Evolutionary conservation across 352 stramenopile species (phyloP).

Genomic region (Peronospora belbahrii): DNA sequence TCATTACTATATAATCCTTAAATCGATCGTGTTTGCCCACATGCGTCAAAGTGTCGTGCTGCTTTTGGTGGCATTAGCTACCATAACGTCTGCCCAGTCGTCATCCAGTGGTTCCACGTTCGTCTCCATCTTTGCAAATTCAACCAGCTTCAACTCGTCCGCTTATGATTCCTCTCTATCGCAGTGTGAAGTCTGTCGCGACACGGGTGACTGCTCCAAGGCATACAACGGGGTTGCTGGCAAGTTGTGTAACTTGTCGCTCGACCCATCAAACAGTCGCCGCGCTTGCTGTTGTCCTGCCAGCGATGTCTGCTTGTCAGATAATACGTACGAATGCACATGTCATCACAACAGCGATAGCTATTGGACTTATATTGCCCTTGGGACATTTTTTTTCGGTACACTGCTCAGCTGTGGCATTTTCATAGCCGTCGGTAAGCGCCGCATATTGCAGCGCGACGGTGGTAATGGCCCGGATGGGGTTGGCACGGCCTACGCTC

Average conservation of each 20-base stretch:
- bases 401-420: slow-evolving; percentile 26
- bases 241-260: slow-evolving; percentile 48
- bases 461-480: slow-evolving; percentile 11
- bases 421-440: slow-evolving; percentile 34
- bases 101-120: slow-evolving; percentile 17
- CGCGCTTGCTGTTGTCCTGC: slow-evolving; percentile 47
- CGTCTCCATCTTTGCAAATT: slow-evolving; percentile 14
- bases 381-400: slow-evolving; percentile 27
- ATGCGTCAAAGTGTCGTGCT: slow-evolving; percentile 7
- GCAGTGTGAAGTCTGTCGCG: slow-evolving; percentile 47
- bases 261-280: slow-evolving; percentile 29
- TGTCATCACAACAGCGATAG: slow-evolving; percentile 22
- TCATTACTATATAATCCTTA: neutral
- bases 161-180: slow-evolving; percentile 10
- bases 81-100: slow-evolving; percentile 9
- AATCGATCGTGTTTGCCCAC: neutral
- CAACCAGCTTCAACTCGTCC: slow-evolving; percentile 14
- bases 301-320: slow-evolving; percentile 29
- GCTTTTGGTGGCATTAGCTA: slow-evolving; percentile 2
- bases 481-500: slow-evolving; percentile 6
- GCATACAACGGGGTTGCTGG: slow-evolving; percentile 38
- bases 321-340: slow-evolving; percentile 38
- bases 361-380: slow-evolving; percentile 27
- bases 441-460: slow-evolving; percentile 17
- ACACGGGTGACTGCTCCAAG: slow-evolving; percentile 35